Evolutionary conservation across 177 flowering plant genomes (phyloP).

Genomic region (Vitis hybrid): DNA sequence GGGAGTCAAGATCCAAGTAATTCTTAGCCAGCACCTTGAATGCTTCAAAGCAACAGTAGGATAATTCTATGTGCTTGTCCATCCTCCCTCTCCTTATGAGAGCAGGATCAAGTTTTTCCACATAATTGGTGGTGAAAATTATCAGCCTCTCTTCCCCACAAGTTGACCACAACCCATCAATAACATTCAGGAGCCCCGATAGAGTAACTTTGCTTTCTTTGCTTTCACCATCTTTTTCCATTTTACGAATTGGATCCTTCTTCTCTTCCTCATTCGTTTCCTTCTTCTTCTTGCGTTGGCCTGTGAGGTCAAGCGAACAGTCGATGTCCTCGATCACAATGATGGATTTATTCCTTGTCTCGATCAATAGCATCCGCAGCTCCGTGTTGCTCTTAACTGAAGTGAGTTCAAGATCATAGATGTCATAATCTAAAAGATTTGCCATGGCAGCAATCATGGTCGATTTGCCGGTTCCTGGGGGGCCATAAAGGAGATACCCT

Average conservation of each 20-base stretch:
- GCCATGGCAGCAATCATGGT: conserved; percentile 75
- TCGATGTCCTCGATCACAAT: conserved; percentile 47
- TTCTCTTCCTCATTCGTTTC: conserved; percentile 14
- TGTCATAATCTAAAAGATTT: conserved; percentile 49
- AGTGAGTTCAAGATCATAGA: conserved; percentile 70
- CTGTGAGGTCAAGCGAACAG: conserved; percentile 45
- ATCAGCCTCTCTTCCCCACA: conserved; percentile 20
- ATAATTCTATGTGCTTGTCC: conserved; percentile 23
- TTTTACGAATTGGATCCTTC: conserved; percentile 1
- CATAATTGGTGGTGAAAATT: conserved; percentile 18
- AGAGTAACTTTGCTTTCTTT: conserved; percentile 13
- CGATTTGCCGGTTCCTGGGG: conserved; percentile 72
- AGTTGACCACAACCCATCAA: conserved; percentile 25
- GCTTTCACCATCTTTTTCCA: conserved; percentile 10
- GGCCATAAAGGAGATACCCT: conserved; percentile 63
- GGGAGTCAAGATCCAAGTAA: conserved; percentile 16
- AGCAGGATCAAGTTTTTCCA: conserved; percentile 23
- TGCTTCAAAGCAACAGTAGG: conserved; percentile 21
- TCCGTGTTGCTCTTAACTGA: conserved; percentile 55
- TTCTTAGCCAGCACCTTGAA: conserved; percentile 23
- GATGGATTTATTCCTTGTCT: conserved; percentile 27
- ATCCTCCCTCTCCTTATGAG: conserved; percentile 24
- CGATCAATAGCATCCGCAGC: conserved; percentile 46
- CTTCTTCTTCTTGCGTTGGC: conserved; percentile 28
- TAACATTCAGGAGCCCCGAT: conserved; percentile 19